Base-by-base conservation (phyloP, 192 early-diverging fungal genomes). In the Backusella morwellensis region DNA sequence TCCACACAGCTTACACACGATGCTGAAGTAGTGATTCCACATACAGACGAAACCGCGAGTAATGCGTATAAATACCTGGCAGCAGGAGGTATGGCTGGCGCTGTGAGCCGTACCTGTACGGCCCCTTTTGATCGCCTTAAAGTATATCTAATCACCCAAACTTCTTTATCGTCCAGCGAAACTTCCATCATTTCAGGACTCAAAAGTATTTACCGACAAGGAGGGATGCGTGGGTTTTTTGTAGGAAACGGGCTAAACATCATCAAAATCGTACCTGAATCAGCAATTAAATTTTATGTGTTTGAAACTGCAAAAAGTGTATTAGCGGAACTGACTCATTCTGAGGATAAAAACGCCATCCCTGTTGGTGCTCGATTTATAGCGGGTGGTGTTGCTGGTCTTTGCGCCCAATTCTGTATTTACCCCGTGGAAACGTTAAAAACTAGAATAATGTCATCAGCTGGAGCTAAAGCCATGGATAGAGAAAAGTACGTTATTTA, bases 351-450 rank as follows among this genome's bases (percentile, higher is more conserved):
- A 38, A 84, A 84, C 35, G 76, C 79, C n/a, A 84, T 84, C 47
- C 79, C 79, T 29, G 82, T 84, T n/a, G 70, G 76, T 29, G 82
- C 82, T 23, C 82, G 91, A 66, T 91, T 94, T 72, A 74, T 92
- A 56, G 92, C 93, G 41, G 93, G 93, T 75, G 92, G 92, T 44
- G 70, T 91, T 23, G 93, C 89, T 34, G 93, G 93, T 42, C 80
- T 95, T 32, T 81, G 90, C 73, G 88, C 88, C 0, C 92, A 94
- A 79, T 91, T 93, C 72, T 80, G 86, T 21, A 94, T 93, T 67
- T 95, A 94, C 73, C 93, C 93, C 2, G 77, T 95, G 14, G 93
- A 93, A 66, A 92, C 92, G 9, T 74, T 93, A 68, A 95, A 95
- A 77, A 93, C 92, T 3, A 84, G 93, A 23, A 85, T 92, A 38